A percentile compares a stretch with the other conserved stretches of the same genome.
Evolutionary conservation across 495 filamentous ascomycete genomes (phyloP).

Genomic region (Penicillium cosmopolitanum): DNA sequence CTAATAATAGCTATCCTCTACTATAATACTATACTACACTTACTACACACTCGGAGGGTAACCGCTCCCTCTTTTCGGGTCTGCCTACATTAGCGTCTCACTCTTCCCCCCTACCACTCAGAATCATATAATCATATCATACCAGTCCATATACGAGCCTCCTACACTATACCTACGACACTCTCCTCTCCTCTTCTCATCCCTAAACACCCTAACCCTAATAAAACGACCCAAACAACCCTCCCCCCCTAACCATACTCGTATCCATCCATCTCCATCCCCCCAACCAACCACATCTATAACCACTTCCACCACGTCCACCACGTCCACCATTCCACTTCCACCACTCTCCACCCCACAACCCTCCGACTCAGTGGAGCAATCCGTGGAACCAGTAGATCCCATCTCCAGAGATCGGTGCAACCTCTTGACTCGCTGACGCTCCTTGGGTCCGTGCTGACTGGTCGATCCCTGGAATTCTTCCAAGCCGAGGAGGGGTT

Average conservation of each 20-base stretch:
- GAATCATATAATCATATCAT: too few relatives aligned
- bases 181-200: background rate
- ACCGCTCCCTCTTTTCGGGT: too few relatives aligned
- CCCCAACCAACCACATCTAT: background rate
- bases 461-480: slow-evolving; percentile 40
- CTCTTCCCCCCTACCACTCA: too few relatives aligned
- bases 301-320: background rate
- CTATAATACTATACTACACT: too few relatives aligned
- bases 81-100: too few relatives aligned
- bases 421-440: slow-evolving; percentile 34
- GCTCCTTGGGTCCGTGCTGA: slow-evolving; percentile 42
- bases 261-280: background rate
- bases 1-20: too few relatives aligned
- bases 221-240: too few relatives aligned
- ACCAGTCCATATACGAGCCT: too few relatives aligned
- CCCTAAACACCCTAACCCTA: too few relatives aligned
- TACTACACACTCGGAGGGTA: too few relatives aligned
- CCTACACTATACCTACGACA: too few relatives aligned
- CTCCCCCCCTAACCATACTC: background rate
- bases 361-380: background rate
- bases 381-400: background rate
- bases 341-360: background rate
- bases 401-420: slow-evolving; percentile 39
- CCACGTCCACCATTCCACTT: background rate
- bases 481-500: slow-evolving; percentile 29